These are phyloP conservation scores for Grosmannia serpens DNA, from an alignment of 2,329 filamentous ascomycete genomes.

Conservation along the genomic window DNA sequence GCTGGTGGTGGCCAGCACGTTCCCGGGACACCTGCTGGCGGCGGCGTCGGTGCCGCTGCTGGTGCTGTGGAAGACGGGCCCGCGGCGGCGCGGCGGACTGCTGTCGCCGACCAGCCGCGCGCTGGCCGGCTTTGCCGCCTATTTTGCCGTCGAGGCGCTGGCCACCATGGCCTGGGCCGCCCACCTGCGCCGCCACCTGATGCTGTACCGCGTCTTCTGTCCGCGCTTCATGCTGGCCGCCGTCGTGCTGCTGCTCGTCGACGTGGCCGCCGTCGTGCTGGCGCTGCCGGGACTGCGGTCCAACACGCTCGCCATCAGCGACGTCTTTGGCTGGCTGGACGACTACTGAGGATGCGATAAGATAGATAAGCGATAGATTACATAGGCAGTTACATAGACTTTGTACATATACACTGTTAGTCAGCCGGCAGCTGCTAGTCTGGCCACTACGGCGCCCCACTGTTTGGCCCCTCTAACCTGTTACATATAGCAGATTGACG, in stretches of 20 bases:
- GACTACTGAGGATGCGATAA: constrained; percentile 4
- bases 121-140: constrained; percentile 64
- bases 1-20: constrained; percentile 73
- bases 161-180: constrained; percentile 88
- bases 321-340: constrained; percentile 69
- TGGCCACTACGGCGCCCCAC: too few species aligned
- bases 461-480: too few species aligned
- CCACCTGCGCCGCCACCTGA: constrained; percentile 77
- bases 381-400: too few species aligned
- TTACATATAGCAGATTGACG: too few species aligned
- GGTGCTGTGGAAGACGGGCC: constrained; percentile 79
- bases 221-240: constrained; percentile 82
- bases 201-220: constrained; percentile 91
- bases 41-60: constrained; percentile 69
- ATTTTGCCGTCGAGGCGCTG: constrained; percentile 71
- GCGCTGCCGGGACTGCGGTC: constrained; percentile 63
- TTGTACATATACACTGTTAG: too few species aligned
- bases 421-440: too few species aligned
- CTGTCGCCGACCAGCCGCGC: constrained; percentile 61
- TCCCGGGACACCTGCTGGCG: constrained; percentile 77
- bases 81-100: constrained; percentile 57
- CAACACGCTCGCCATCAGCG: constrained; percentile 67
- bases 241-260: constrained; percentile 60
- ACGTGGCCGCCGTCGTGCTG: constrained; percentile 60
- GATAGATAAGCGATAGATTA: too few species aligned